A percentile compares a stretch with the other conserved stretches of the same genome.
Conservation (phyloP, 1,284 basidiomycete genomes). For the Fomitopsis schrenkii region DNA sequence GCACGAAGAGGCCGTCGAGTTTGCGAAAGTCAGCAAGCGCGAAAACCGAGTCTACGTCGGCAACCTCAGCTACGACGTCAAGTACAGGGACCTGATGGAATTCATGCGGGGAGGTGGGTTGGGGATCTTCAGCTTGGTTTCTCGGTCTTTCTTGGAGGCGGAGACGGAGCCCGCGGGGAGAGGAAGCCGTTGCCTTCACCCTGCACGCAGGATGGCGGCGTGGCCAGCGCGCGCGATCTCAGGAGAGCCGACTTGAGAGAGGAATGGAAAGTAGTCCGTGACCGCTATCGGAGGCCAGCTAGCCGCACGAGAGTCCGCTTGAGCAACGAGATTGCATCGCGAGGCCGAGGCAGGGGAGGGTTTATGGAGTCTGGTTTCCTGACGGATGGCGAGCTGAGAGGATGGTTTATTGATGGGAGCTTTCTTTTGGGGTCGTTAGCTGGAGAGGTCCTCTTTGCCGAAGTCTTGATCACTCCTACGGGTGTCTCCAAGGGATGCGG, state of each 20-base stretch:
- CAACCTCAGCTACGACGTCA: constrained; percentile 96
- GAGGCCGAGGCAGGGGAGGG: constrained; percentile 1
- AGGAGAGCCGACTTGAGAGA: neutral
- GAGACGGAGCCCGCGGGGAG: neutral
- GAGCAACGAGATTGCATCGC: constrained; percentile 7
- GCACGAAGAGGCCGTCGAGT: constrained; percentile 84
- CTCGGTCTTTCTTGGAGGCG: constrained; percentile 17
- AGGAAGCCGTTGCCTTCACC: neutral
- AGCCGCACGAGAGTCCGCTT: constrained; percentile 7
- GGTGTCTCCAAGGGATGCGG: constrained; percentile 98
- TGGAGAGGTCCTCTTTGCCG: constrained; percentile 98
- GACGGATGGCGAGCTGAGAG: constrained; percentile 70
- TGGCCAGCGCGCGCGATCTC: constrained; percentile 3
- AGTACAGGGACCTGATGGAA: constrained; percentile 96
- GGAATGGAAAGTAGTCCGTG: constrained; percentile 1
- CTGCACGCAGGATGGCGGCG: constrained; percentile 8
- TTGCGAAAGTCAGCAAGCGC: constrained; percentile 91
- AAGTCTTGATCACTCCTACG: constrained; percentile 94
- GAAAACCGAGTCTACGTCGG: constrained; percentile 98
- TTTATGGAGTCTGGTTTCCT: constrained; percentile 41
- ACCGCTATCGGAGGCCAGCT: neutral
- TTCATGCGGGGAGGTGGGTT: constrained; percentile 99
- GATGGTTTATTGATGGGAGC: constrained; percentile 77
- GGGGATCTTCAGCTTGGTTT: constrained; percentile 61
- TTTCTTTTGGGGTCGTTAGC: constrained; percentile 81